These are phyloP conservation scores for Rostrohypoxylon terebratum DNA, from an alignment of 495 filamentous ascomycete genomes.

Conservation along the genomic window DNA sequence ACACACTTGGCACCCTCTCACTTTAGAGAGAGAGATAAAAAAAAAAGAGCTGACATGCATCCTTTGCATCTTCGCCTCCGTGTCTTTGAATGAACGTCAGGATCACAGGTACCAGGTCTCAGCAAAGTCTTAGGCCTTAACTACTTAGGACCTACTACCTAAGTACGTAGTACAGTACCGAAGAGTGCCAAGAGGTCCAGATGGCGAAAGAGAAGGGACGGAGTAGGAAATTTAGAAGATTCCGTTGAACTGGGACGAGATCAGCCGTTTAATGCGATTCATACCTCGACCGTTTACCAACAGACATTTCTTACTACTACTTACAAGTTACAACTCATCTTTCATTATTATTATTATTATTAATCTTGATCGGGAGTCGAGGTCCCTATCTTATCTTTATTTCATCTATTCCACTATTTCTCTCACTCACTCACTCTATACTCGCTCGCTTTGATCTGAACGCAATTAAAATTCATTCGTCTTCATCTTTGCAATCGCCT, in stretches of 20 bases:
- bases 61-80: constrained; percentile 33
- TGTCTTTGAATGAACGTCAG: not conserved
- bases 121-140: not conserved
- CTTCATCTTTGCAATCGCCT: not conserved
- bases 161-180: too few relatives aligned
- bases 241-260: constrained; percentile 29
- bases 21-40: too few relatives aligned
- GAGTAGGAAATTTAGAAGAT: constrained; percentile 31
- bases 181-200: not conserved
- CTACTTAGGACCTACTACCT: too few relatives aligned
- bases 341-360: too few relatives aligned
- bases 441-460: constrained; percentile 25
- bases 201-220: constrained; percentile 1
- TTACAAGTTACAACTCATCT: constrained; percentile 1
- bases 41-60: constrained; percentile 42
- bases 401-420: constrained; percentile 17
- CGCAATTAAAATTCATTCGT: constrained; percentile 5
- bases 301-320: constrained; percentile 17
- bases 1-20: constrained; percentile 23
- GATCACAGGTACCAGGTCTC: not conserved
- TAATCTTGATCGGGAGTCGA: too few relatives aligned
- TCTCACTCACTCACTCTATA: constrained; percentile 18
- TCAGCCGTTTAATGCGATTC: constrained; percentile 37
- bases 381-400: not conserved
- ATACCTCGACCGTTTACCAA: constrained; percentile 7